A percentile compares a stretch with the other conserved stretches of the same genome.
Conservation (phyloP, 768 basidiomycete species). For the Cyathus striatus region DNA sequence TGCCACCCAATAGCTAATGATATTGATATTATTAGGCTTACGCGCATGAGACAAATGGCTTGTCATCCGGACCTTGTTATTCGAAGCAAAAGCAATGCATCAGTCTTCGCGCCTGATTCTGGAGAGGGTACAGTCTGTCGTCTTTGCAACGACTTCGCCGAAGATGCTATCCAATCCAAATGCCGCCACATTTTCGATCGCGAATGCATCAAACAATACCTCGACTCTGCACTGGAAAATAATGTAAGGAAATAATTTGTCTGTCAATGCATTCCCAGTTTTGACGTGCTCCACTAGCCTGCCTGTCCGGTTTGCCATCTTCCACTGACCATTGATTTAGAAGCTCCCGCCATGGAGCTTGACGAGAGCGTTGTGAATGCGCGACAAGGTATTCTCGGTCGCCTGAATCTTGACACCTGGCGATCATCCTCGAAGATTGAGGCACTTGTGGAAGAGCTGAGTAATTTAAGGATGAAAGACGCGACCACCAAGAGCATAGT, state of each 20-base stretch:
- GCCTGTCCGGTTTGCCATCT: constrained; percentile 94
- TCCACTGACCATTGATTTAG: constrained; percentile 90
- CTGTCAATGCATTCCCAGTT: not conserved
- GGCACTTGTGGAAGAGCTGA: constrained; percentile 90
- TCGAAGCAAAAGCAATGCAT: constrained; percentile 74
- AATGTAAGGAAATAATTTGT: constrained; percentile 39
- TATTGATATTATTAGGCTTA: no score
- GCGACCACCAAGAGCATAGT: constrained; percentile 94
- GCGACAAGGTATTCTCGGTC: constrained; percentile 90
- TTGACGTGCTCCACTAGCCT: constrained; percentile 43
- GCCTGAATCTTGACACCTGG: constrained; percentile 86
- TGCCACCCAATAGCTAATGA: no score
- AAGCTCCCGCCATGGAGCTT: constrained; percentile 85
- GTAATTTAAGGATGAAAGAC: constrained; percentile 77
- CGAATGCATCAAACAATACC: constrained; percentile 92
- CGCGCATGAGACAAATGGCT: constrained; percentile 94
- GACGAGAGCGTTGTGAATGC: constrained; percentile 47
- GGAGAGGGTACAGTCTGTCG: constrained; percentile 85
- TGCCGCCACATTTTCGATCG: constrained; percentile 95
- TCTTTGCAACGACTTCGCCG: constrained; percentile 94
- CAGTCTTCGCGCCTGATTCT: constrained; percentile 51
- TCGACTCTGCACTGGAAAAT: constrained; percentile 67
- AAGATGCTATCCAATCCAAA: constrained; percentile 92
- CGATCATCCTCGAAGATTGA: constrained; percentile 97
- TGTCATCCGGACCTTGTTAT: constrained; percentile 94